Conservation (phyloP, 805 yeast species). For the Kazachstania taianensis region DNA sequence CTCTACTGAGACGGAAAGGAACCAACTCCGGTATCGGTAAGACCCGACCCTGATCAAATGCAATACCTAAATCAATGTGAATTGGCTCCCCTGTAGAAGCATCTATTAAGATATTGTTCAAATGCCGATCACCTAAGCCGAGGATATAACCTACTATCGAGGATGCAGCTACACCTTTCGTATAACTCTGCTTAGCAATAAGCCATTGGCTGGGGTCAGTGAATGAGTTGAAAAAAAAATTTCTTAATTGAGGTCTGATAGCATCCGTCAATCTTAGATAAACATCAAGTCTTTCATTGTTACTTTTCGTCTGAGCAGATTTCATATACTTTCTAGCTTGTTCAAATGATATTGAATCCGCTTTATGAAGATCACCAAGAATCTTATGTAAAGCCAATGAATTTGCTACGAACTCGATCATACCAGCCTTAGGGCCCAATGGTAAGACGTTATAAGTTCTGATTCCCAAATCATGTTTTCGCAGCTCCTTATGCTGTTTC, state of each 20-base stretch:
- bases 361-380: slow-evolving; percentile 51
- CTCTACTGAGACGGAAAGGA: slow-evolving; percentile 86
- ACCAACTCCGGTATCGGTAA: slow-evolving; percentile 86
- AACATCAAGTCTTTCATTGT: slow-evolving; percentile 33
- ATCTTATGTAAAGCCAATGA: slow-evolving; percentile 65
- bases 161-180: slow-evolving; percentile 70
- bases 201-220: slow-evolving; percentile 68
- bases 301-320: slow-evolving; percentile 38
- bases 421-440: slow-evolving; percentile 76
- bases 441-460: slow-evolving; percentile 88
- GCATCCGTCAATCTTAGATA: slow-evolving; percentile 40
- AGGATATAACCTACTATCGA: slow-evolving; percentile 82
- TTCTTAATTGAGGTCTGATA: slow-evolving; percentile 57
- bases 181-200: slow-evolving; percentile 48
- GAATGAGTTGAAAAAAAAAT: slow-evolving; percentile 62
- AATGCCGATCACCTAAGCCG: slow-evolving; percentile 93
- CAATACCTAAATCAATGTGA: slow-evolving; percentile 92
- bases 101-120: slow-evolving; percentile 83
- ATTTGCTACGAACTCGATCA: slow-evolving; percentile 79
- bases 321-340: slow-evolving; percentile 60
- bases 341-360: slow-evolving; percentile 39
- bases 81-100: slow-evolving; percentile 78
- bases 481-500: slow-evolving; percentile 42
- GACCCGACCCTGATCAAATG: slow-evolving; percentile 86
- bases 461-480: slow-evolving; percentile 48